Evolutionary conservation across 805 yeast genomes (phyloP), one percentile per base, ranked within the genome.

Genomic region (Candida palmyrensis): DNA sequence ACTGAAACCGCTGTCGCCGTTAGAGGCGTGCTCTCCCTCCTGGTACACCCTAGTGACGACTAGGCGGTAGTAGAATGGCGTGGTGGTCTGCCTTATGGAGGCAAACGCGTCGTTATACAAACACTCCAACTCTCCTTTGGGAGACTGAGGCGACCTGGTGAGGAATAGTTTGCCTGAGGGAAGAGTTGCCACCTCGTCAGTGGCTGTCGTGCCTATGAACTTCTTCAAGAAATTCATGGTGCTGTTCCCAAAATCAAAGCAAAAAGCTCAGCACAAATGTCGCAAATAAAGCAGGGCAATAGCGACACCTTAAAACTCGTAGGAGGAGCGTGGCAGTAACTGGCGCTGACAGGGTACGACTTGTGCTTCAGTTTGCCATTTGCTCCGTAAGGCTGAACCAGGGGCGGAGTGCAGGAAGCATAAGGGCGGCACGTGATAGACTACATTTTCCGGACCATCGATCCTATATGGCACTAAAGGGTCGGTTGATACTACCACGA

Each of bases 91-190:
- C 25, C 86, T 68, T 30, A 90, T 77, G 2, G 79, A 63, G 10
- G 90, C 77, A 24, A 77, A 77, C 2, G 95, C 89, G 45, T 86
- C 95, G 38, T 77, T 80, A 56, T 78, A 89, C 14, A 87, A 66
- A 47, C 89, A 82, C 56, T 92, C 97, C 22, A 78, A 66, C 17
- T 79, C 88, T 6, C 96, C 89, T 53, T 87, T 86, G 9, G 96
- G 96, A 2, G 95, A 84, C 15, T 68, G 71, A 5, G 84, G 82
- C 1, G 84, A 70, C 30, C 97, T 66, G 12, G 82, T 71, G 28
- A 90, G 66, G 49, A 69, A 83, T 29, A 90, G 68, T 57, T 79
- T 81, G 3, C 97, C 97, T 0, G 82, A 72, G 2, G 95, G 86
- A 30, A 92, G 68, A 47, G 73, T 68, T 7, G 78, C 75, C 20